phyloP scores from a whole-genome alignment of 352 stramenopile genomes.

The Phytopythium cucurbitacearum region DNA sequence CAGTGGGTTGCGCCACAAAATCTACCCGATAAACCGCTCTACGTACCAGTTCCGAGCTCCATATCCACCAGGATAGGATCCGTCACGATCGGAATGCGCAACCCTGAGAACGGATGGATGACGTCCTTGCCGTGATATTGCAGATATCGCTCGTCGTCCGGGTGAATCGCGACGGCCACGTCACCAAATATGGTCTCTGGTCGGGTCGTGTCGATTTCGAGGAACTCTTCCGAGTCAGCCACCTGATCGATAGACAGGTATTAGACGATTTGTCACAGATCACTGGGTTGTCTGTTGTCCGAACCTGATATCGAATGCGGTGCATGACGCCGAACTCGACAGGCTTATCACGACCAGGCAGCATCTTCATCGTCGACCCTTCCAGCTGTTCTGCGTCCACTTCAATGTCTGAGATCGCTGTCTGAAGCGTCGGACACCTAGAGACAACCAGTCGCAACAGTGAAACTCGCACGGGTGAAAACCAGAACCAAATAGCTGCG shows the following conservation, averaged over 20 bases:
- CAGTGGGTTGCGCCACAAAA: not conserved
- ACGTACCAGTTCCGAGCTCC: slow-evolving; percentile 96
- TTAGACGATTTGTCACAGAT: not conserved
- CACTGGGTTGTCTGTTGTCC: not conserved
- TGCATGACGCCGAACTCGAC: slow-evolving; percentile 88
- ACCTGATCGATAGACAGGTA: slow-evolving; percentile 17
- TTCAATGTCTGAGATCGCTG: slow-evolving; percentile 95
- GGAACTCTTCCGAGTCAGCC: slow-evolving; percentile 47
- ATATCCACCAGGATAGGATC: slow-evolving; percentile 98
- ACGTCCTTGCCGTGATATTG: slow-evolving; percentile 95
- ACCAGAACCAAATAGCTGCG: not conserved
- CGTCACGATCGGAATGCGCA: slow-evolving; percentile 92
- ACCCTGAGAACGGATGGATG: slow-evolving; percentile 91
- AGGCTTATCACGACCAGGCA: slow-evolving; percentile 64
- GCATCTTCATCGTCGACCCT: slow-evolving; percentile 60
- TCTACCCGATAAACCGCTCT: slow-evolving; percentile 32
- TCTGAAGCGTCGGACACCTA: slow-evolving; percentile 91
- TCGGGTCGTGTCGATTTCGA: slow-evolving; percentile 96
- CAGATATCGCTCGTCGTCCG: slow-evolving; percentile 92
- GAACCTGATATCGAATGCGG: slow-evolving; percentile 65
- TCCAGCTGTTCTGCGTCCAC: slow-evolving; percentile 98
- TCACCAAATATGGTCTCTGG: slow-evolving; percentile 99
- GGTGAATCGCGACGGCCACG: slow-evolving; percentile 97
- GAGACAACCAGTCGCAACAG: not conserved
- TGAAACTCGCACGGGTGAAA: not conserved